Percentiles rank a stretch among this genome's conserved stretches.
Conservation (phyloP, 2,329 filamentous ascomycete genomes). For the Ceratocystis huliohia region DNA sequence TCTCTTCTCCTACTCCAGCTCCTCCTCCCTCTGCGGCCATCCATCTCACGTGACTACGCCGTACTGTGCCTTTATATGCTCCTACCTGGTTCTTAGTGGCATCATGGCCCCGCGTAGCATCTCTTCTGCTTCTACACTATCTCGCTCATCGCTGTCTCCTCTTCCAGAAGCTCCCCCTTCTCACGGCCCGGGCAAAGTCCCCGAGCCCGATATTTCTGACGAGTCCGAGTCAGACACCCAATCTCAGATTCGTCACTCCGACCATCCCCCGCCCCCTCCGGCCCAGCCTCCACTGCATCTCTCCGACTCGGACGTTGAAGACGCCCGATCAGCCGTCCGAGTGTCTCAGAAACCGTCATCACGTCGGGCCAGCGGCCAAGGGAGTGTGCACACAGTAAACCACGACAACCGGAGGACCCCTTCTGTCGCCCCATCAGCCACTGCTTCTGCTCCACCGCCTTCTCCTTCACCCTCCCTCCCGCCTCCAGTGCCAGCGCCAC, state of each 20-base stretch:
- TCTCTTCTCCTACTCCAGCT: background rate
- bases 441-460: background rate
- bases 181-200: background rate
- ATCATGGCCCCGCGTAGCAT: constrained; percentile 12
- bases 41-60: background rate
- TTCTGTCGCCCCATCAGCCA: background rate
- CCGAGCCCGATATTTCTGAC: constrained; percentile 11
- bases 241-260: constrained; percentile 15
- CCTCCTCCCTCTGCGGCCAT: background rate
- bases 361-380: constrained; percentile 11
- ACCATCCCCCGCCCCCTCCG: constrained; percentile 10
- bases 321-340: constrained; percentile 17
- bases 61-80: background rate
- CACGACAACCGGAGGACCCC: background rate
- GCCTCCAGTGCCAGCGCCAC: background rate
- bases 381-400: constrained; percentile 8
- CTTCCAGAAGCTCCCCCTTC: constrained; percentile 1
- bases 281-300: background rate
- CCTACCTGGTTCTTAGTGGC: background rate
- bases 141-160: constrained; percentile 12
- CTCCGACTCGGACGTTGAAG: constrained; percentile 18
- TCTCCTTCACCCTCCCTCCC: background rate
- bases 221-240: constrained; percentile 11
- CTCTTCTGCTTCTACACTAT: constrained; percentile 16
- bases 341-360: constrained; percentile 12